phyloP scores from a whole-genome alignment of 768 basidiomycete species.

The Macrolepiota fuliginosa region DNA sequence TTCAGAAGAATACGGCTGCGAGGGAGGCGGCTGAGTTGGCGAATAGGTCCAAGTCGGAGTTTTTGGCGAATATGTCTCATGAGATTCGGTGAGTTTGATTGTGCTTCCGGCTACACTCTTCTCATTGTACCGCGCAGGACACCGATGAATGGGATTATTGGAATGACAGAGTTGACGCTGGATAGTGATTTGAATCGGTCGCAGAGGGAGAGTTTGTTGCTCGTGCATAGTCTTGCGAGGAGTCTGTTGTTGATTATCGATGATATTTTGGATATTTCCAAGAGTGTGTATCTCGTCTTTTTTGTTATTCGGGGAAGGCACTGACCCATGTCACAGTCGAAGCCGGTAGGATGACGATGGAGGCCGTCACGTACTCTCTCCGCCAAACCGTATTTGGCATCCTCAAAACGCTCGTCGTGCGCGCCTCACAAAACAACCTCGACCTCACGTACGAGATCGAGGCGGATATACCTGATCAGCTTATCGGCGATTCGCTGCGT shows the following conservation, averaged over 20 bases:
- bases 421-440: slow-evolving; percentile 94
- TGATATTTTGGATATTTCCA: slow-evolving; percentile 99
- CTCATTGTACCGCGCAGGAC: slow-evolving; percentile 54
- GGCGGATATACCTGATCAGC: slow-evolving; percentile 92
- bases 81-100: slow-evolving; percentile 90
- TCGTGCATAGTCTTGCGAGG: slow-evolving; percentile 93
- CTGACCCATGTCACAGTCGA: slow-evolving; percentile 62
- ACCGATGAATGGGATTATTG: slow-evolving; percentile 99
- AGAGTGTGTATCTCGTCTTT: slow-evolving; percentile 65
- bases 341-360: slow-evolving; percentile 99
- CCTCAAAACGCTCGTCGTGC: slow-evolving; percentile 96
- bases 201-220: slow-evolving; percentile 91
- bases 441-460: slow-evolving; percentile 97
- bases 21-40: slow-evolving; percentile 96
- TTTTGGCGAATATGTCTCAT: slow-evolving; percentile 98
- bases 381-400: slow-evolving; percentile 98
- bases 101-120: too few species aligned
- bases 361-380: slow-evolving; percentile 96
- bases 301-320: background rate
- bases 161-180: slow-evolving; percentile 98
- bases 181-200: slow-evolving; percentile 94
- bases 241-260: slow-evolving; percentile 96
- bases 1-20: slow-evolving; percentile 98
- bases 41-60: slow-evolving; percentile 96
- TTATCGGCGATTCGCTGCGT: slow-evolving; percentile 94